Base-by-base conservation (phyloP, 2,329 filamentous ascomycete genomes). In the Fulvia fulva region DNA sequence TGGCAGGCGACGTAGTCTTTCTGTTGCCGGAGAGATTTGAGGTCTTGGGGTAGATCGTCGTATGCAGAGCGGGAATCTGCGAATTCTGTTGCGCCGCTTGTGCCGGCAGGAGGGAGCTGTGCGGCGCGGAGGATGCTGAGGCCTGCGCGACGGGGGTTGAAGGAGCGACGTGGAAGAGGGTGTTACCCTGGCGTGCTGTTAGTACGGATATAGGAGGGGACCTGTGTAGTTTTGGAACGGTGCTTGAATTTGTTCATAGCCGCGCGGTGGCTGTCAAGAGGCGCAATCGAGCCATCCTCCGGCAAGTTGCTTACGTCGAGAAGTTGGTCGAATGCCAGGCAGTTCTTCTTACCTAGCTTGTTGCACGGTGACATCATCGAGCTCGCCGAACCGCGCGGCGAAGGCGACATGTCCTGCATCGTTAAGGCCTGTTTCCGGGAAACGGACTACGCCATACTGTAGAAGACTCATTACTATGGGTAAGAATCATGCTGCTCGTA, bases 291-390 rank as follows among this genome's bases (percentile, higher is more conserved):
- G 46, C 77, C 78, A 44, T 82, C 76, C 1, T 74, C 73, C 51
- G 82, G 76, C 21, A 84, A 71, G 67, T 86, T 86, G 53, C 80
- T 76, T 0, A 81, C 81, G 62, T 86, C 83, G 67, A 85, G 85
- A 0, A 86, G 75, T 67, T 84, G 79, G 44, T 76, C 71, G 59
- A 79, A 75, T 1, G 70, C 64, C 60, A 81, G 78, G 21, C 81
- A 77, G 57, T 78, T 74, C 63, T 76, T 75, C 45, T 79, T 76
- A 16, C 78, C 80, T 0, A 71, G 72, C 1, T 70, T 71, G 7
- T 79, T 70, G 69, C 80, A 84, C 0, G 78, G 80, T 76, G 30
- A 83, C 76, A 65, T 83, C 78, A 69, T 85, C 82, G 0, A 85
- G 76, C 22, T 82, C 79, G 21, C 82, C 83, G 59, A 85, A 79